Conservation (phyloP, 1,139 yeast genomes). For the Debaryomycetaceae sp. region DNA sequence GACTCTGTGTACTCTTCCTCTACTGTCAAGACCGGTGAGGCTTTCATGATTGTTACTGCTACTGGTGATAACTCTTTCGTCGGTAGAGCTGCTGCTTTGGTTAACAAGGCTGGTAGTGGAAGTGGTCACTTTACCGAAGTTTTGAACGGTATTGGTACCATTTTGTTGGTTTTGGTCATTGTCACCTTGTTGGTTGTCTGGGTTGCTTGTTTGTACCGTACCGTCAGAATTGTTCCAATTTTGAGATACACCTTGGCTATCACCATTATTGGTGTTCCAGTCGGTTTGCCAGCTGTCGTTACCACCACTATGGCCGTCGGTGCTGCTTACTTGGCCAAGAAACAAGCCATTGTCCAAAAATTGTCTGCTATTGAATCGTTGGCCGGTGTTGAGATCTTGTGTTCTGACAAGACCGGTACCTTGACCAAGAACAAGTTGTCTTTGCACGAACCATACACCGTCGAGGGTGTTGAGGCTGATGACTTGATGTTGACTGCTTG, state of each 20-base stretch:
- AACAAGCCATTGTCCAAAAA: conserved; percentile 97
- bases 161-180: conserved; percentile 84
- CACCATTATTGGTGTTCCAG: conserved; percentile 99
- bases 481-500: conserved; percentile 97
- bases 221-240: conserved; percentile 82
- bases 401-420: conserved; percentile 99
- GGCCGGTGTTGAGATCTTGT: conserved; percentile 98
- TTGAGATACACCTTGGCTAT: conserved; percentile 94
- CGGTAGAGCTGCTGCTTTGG: conserved; percentile 96
- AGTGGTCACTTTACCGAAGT: conserved; percentile 97
- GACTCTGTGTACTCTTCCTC: conserved; percentile 91
- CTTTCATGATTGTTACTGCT: conserved; percentile 91
- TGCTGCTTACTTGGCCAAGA: conserved; percentile 98
- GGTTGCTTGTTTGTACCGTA: conserved; percentile 94
- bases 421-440: conserved; percentile 97
- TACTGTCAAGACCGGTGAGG: conserved; percentile 96
- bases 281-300: conserved; percentile 99
- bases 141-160: conserved; percentile 95
- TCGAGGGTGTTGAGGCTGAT: conserved; percentile 97
- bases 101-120: conserved; percentile 92
- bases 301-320: conserved; percentile 99
- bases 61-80: conserved; percentile 92
- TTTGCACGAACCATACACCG: conserved; percentile 97
- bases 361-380: conserved; percentile 97
- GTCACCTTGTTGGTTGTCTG: conserved; percentile 85